Base-by-base conservation (phyloP, 176 grass and related monocot species). In the Oryza punctata region DNA sequence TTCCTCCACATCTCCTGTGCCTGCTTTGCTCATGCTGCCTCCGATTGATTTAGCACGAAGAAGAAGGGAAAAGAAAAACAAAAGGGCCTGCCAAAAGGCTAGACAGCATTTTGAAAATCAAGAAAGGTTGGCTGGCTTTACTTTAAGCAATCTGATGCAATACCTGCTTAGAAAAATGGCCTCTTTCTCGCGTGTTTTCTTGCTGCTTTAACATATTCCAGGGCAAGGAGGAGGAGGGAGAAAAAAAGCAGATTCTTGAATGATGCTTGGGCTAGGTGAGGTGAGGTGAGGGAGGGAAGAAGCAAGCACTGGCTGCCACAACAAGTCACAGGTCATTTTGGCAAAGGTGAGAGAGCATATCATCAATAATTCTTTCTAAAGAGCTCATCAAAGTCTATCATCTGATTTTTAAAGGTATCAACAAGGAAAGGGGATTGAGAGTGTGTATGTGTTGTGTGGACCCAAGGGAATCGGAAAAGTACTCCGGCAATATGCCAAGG, bases 181-280 rank as follows among this genome's bases (percentile, higher is more conserved):
- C 46, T 85, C 71, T 85, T 81, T 85, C 70, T 6, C 77, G 82
- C 77, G 82, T 81, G 71, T 85, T 85, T 76, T 65, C 71, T 80
- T 81, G 65, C 49, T 41, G 64, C 77, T 89, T 89, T 89, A 81
- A 81, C 82, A 85, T 85, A 85, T 81, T 89, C 77, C 87, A 70
- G 23, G 65, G 10, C 77, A 0, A 44, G 21, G 75, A n/a, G 45
- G 26, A 23, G 11, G 41, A 21, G 24, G 11, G 41, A 21, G 12
- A 33, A 0, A 70, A 70, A 89, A 89, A 85, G 87, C 82, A 89
- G 87, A 89, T 89, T 89, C 87, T 66, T 80, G 82, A 85, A 89
- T 85, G 87, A 89, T 89, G 87, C 77, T 26, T 26, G 40, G 47
- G 68, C 75, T 66, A 84, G 76, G 61, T 41, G 38, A 40, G 76